phyloP scores from a whole-genome alignment of 106 monocot species.

The Xerophyta viscosa region DNA sequence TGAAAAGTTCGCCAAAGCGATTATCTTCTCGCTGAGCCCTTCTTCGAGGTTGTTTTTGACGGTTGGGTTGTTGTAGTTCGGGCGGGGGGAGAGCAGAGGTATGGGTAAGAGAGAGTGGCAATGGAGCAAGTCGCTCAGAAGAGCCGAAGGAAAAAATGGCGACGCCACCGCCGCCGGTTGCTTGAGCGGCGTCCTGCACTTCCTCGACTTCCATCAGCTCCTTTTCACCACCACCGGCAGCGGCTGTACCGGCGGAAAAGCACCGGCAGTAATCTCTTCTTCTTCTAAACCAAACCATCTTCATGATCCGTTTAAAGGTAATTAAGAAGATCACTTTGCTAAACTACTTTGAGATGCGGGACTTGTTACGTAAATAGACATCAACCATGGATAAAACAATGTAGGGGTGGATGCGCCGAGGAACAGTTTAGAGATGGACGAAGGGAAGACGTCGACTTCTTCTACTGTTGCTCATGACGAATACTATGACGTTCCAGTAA shows the following conservation, averaged over 20 bases:
- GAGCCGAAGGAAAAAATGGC: too few relatives aligned
- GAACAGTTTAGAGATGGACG: constrained; percentile 55
- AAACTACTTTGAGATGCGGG: background rate
- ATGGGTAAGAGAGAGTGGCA: too few relatives aligned
- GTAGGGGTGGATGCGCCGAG: constrained; percentile 63
- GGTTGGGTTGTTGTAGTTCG: too few relatives aligned
- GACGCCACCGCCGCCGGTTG: constrained; percentile 18
- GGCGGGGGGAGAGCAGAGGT: too few relatives aligned
- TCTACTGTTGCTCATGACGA: constrained; percentile 7
- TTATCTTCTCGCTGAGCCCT: too few relatives aligned
- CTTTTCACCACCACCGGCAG: constrained; percentile 5
- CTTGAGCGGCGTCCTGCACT: constrained; percentile 44
- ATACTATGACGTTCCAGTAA: constrained; percentile 34
- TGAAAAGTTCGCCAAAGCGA: too few relatives aligned
- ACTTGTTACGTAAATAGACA: background rate
- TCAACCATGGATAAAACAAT: background rate
- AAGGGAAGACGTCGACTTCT: constrained; percentile 4
- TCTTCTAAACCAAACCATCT: background rate
- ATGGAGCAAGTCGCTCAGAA: too few relatives aligned
- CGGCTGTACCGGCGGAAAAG: background rate
- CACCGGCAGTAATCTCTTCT: background rate
- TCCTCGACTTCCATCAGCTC: constrained; percentile 33
- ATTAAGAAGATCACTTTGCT: background rate
- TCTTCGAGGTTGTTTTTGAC: too few relatives aligned
- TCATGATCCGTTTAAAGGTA: constrained; percentile 15